Evolutionary conservation across 1,284 basidiomycete genomes (phyloP), one percentile per base, ranked within the genome.

Genomic region (Mycosarcoma maydis): DNA sequence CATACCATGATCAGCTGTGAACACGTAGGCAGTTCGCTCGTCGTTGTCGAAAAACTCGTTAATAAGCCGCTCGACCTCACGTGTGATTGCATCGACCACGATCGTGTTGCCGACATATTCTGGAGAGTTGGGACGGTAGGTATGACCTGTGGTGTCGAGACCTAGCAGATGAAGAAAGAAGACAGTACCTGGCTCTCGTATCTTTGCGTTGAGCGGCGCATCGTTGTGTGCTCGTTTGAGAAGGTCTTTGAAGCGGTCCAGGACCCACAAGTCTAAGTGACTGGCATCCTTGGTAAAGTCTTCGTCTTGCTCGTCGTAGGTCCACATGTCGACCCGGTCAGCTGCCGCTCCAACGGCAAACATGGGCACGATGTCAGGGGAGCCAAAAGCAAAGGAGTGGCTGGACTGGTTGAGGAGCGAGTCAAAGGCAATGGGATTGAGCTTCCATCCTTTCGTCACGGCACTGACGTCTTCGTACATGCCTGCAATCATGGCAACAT

Each of bases 401-500:
- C 85, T 86, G 1, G 91, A 92, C 77, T 89, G 90, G 73, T 94
- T 94, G 80, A 94, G 90, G 3, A 94, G 87, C 1, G 92, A 93
- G 81, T 94, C 92, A 78, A 94, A 94, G 60, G 91, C 87, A 29
- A 92, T 90, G 24, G 92, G 92, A 82, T 94, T 94, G 6, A 88
- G 87, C 84, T 92, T 92, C 91, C 91, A 92, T 50, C 91, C 92
- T 89, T 90, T 65, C 0, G 90, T 92, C 26, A 94, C 92, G 13
- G 92, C 92, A 6, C 90, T 92, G 6, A 92, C 91, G 74, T 94
- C 92, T 82, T 94, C 92, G 79, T 94, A 94, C 90, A 94, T 92
- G 8, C 92, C 92, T 32, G 90, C 92, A 72, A 94, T 92, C 60
- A 94, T 87, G 24, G 92, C 92, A 26, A 94, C 92, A 51, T 84